A percentile compares a stretch with the other conserved stretches of the same genome.
Evolutionary conservation across 345 rosid genomes (phyloP).

Genomic region (Gossypium australe): DNA sequence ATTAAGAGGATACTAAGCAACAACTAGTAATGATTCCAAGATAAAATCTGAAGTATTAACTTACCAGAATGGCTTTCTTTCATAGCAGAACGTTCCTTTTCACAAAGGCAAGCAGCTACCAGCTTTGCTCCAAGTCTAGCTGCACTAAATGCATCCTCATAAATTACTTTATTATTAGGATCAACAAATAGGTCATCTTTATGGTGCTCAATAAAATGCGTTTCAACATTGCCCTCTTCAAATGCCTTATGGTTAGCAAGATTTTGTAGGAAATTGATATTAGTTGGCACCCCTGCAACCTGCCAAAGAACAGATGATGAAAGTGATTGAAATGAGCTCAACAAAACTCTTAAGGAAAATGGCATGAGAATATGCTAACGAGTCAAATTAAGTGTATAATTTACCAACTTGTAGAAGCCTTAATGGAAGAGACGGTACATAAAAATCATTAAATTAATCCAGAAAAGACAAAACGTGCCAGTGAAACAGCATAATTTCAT

Average conservation of each 20-base stretch:
- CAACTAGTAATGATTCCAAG: constrained; percentile 8
- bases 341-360: neutral
- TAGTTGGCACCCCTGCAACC: constrained; percentile 97
- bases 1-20: constrained; percentile 11
- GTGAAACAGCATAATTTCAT: neutral
- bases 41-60: constrained; percentile 26
- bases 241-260: constrained; percentile 75
- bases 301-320: constrained; percentile 31
- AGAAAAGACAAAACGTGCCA: neutral
- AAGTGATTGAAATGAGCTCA: constrained; percentile 8
- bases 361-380: constrained; percentile 1
- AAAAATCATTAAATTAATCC: neutral
- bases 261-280: constrained; percentile 70
- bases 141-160: constrained; percentile 37
- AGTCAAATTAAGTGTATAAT: neutral
- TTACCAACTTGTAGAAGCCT: neutral
- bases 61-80: constrained; percentile 45
- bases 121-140: constrained; percentile 54
- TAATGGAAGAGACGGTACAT: neutral
- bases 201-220: constrained; percentile 85
- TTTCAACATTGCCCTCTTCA: constrained; percentile 77
- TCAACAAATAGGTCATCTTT: constrained; percentile 68
- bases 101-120: constrained; percentile 73
- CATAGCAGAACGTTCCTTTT: constrained; percentile 40
- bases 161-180: constrained; percentile 40